Evolutionary conservation across 2,329 filamentous ascomycete genomes (phyloP), one percentile per base, ranked within the genome.

Genomic region (Teratosphaeriaceae sp.): DNA sequence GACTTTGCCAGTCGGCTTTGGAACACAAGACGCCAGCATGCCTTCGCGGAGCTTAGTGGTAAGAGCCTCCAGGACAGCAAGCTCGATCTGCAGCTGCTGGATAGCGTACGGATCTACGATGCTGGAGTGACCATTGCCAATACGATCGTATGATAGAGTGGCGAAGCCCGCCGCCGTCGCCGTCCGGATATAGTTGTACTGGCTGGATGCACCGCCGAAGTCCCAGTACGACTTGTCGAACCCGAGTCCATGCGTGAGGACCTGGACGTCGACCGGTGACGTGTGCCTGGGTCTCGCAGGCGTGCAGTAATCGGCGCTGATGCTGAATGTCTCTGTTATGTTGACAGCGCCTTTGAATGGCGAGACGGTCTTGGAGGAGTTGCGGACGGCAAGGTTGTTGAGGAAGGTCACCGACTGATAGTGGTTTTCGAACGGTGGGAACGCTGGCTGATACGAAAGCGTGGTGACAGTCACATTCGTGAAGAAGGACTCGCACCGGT

Each of bases 211-310:
- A 7, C 51, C 47, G 21, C 46, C 44, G 26, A 49, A 49, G 21
- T 40, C 35, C 49, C 48, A 52, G 41, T 52, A 55, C 15, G 27
- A 42, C 11, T 49, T 47, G 26, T 53, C 52, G 27, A 50, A 52
- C 13, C 51, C 52, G 23, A 55, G 27, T 20, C 52, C 50, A 31
- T 55, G 51, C 9, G 47, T 45, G 29, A 55, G 24, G 27, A 55
- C 26, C 30, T 53, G 52, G 9, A 52, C 40, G 18, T 43, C 45
- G n/a, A 34, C 15, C 7, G 35, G 26, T 4, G 11, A 23, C 3
- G 16, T 18, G 19, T 19, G 15, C 5, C 4, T n/a, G 3, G 8
- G 12, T 7, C 16, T 33, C 12, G 18, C 9, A n/a, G 50, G 41
- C n/a, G 27, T 26, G 41, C 52, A 54, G 31, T 45, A 54, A 7